phyloP scores from a whole-genome alignment of 1,284 basidiomycete genomes.

The Kwoniella shivajii region DNA sequence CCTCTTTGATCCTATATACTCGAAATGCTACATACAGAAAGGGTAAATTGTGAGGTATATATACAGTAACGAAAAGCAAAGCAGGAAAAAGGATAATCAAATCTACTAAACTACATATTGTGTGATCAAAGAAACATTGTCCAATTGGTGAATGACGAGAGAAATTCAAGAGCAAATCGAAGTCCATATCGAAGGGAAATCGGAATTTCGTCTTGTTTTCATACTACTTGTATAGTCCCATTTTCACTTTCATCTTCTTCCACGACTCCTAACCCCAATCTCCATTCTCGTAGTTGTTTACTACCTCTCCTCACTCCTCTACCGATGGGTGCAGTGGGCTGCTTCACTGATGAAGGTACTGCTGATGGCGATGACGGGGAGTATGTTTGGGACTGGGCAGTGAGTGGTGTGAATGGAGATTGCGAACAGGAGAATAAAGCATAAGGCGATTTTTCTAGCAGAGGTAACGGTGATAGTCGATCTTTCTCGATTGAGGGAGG shows the following conservation, averaged over 20 bases:
- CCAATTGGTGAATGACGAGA: neutral
- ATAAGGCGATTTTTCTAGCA: constrained; percentile 1
- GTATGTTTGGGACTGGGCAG: constrained; percentile 6
- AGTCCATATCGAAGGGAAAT: no score
- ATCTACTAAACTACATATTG: neutral
- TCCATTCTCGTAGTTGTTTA: constrained; percentile 19
- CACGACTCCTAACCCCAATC: constrained; percentile 13
- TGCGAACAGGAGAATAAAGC: constrained; percentile 1
- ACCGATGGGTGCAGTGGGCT: neutral
- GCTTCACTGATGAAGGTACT: neutral
- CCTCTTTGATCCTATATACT: neutral
- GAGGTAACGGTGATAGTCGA: constrained; percentile 19
- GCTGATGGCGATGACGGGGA: neutral
- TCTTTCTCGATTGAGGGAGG: constrained; percentile 19
- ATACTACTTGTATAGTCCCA: constrained; percentile 5
- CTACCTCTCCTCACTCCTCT: constrained; percentile 13
- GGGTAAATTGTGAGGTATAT: neutral
- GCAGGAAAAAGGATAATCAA: neutral
- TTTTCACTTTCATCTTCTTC: constrained; percentile 17
- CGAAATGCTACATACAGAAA: neutral
- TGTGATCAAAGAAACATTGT: neutral
- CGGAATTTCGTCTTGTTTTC: no score
- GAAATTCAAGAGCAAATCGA: no score
- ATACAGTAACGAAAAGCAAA: neutral
- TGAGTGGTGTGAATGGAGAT: neutral